Conservation (phyloP, 495 filamentous ascomycete genomes). For the Echria macrotheca region DNA sequence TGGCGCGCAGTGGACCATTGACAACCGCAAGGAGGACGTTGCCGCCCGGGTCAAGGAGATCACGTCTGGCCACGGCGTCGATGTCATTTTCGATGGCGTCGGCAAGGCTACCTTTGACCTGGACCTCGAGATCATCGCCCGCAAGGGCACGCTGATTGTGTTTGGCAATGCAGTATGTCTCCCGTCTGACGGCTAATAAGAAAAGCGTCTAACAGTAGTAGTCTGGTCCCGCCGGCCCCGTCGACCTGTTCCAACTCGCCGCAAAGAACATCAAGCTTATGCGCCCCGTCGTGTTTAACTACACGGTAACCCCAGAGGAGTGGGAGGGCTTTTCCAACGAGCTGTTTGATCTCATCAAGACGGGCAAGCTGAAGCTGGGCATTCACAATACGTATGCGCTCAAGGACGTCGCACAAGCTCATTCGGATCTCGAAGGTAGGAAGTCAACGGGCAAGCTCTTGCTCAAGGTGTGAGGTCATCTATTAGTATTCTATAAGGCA, state of each 20-base stretch:
- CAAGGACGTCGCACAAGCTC: conserved; percentile 66
- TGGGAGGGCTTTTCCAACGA: conserved; percentile 64
- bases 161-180: conserved; percentile 77
- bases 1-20: conserved; percentile 68
- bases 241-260: conserved; percentile 60
- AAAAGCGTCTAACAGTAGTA: conserved; percentile 8
- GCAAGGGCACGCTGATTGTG: conserved; percentile 77
- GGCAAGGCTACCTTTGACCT: conserved; percentile 84
- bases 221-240: conserved; percentile 68
- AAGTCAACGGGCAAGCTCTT: conserved; percentile 79
- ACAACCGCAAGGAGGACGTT: conserved; percentile 65
- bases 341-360: conserved; percentile 64
- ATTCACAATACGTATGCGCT: conserved; percentile 83
- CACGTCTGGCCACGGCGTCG: conserved; percentile 64
- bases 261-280: conserved; percentile 78
- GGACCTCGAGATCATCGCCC: conserved; percentile 67
- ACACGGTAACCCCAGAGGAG: conserved; percentile 73
- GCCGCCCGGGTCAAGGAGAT: conserved; percentile 61
- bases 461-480: conserved; percentile 33
- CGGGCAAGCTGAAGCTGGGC: conserved; percentile 63
- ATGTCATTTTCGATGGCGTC: conserved; percentile 83
- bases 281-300: conserved; percentile 68
- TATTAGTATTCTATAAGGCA: not conserved
- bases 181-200: not conserved
- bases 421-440: conserved; percentile 75